These are phyloP conservation scores for Dendrobium nobile DNA, from an alignment of 106 monocot species.

Conservation along the genomic window DNA sequence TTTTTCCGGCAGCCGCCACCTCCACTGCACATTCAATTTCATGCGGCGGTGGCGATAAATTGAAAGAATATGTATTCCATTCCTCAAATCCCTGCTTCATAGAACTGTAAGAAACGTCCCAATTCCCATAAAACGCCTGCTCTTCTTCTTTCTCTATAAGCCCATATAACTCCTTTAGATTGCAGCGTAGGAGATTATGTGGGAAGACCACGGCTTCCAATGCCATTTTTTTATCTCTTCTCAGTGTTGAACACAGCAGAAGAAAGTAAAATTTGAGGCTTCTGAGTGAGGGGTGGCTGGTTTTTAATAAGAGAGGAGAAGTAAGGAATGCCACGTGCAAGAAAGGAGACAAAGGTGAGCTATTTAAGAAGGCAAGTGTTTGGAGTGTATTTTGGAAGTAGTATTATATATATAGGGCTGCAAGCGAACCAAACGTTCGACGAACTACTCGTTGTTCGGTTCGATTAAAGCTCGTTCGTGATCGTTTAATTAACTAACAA, in stretches of 20 bases:
- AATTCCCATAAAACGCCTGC: not conserved
- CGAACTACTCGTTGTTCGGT: no score
- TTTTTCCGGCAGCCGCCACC: not conserved
- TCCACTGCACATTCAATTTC: not conserved
- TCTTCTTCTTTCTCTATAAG: not conserved
- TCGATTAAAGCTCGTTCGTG: no score
- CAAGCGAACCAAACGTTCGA: no score
- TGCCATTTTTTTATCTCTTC: conserved; percentile 4
- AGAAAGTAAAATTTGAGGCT: no score
- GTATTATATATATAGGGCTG: no score
- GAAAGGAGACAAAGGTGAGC: not conserved
- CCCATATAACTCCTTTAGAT: not conserved
- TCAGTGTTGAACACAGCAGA: not conserved
- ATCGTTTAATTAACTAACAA: no score
- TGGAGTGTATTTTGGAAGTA: no score
- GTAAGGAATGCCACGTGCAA: not conserved
- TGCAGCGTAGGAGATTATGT: conserved; percentile 4
- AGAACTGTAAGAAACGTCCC: conserved; percentile 18
- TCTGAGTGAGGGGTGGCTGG: not conserved
- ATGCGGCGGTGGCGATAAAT: not conserved
- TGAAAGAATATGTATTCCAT: conserved; percentile 5
- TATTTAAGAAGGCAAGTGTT: not conserved
- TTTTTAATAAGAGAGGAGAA: not conserved
- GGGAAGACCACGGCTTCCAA: conserved; percentile 20
- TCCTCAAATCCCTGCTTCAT: conserved; percentile 7